Conservation (phyloP, 768 basidiomycete genomes). For the Termitomyces titanicus region DNA sequence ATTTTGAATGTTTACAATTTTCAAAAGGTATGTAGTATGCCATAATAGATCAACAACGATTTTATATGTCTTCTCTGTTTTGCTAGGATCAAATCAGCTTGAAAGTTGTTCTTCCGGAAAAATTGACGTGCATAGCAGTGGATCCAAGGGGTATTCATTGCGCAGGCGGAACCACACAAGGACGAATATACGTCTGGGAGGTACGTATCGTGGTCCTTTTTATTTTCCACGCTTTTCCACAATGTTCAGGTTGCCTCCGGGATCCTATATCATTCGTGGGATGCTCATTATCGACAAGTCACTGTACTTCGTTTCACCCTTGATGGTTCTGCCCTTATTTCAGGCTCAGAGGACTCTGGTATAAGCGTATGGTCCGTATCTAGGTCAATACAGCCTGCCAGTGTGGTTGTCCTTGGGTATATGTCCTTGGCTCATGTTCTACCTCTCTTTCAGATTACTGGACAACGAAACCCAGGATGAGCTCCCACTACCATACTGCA, state of each 20-base stretch:
- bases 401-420: neutral
- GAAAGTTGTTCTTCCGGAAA: constrained; percentile 89
- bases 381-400: constrained; percentile 50
- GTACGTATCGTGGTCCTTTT: constrained; percentile 30
- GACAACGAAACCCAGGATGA: constrained; percentile 75
- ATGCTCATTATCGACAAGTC: constrained; percentile 92
- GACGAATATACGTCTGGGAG: constrained; percentile 96
- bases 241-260: constrained; percentile 77
- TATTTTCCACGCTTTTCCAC: constrained; percentile 1
- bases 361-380: constrained; percentile 88
- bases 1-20: constrained; percentile 89
- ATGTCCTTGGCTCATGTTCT: neutral
- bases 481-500: constrained; percentile 71
- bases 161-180: constrained; percentile 85
- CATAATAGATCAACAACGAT: neutral
- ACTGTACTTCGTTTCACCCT: constrained; percentile 79
- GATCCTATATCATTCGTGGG: constrained; percentile 87
- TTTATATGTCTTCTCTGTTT: neutral
- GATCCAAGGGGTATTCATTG: constrained; percentile 74
- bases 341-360: constrained; percentile 88
- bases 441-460: constrained; percentile 50
- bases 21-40: constrained; percentile 65
- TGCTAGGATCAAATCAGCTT: constrained; percentile 83
- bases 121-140: constrained; percentile 73
- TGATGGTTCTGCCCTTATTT: constrained; percentile 77